phyloP scores from a whole-genome alignment of 2,329 filamentous ascomycete species.

The Penicillium occitanis region DNA sequence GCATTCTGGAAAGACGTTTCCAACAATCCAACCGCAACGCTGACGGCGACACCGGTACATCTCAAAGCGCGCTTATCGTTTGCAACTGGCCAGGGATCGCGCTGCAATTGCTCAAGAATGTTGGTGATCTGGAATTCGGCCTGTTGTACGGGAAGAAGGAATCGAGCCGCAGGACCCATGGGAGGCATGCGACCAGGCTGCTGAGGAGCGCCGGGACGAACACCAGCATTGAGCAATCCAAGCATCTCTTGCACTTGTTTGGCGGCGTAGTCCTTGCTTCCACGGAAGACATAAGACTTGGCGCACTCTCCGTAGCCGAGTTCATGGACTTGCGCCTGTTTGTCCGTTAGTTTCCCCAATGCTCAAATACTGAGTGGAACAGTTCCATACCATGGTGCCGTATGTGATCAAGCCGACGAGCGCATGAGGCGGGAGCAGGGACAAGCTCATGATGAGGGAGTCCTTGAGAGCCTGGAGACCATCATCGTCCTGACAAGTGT shows the following conservation, averaged over 20 bases:
- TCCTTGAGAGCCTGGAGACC: slow-evolving; percentile 66
- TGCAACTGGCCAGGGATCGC: slow-evolving; percentile 95
- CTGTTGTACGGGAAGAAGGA: slow-evolving; percentile 90
- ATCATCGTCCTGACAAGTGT: slow-evolving; percentile 68
- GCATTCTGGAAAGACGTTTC: slow-evolving; percentile 96
- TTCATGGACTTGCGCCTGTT: slow-evolving; percentile 88
- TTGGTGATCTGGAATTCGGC: slow-evolving; percentile 98
- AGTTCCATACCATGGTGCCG: slow-evolving; percentile 76
- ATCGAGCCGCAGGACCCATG: slow-evolving; percentile 79
- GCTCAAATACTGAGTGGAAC: neutral
- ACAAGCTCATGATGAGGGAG: slow-evolving; percentile 66
- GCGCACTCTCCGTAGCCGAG: slow-evolving; percentile 97
- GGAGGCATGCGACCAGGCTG: slow-evolving; percentile 72
- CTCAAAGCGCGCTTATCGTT: slow-evolving; percentile 87
- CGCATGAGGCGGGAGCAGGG: slow-evolving; percentile 62
- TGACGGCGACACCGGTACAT: slow-evolving; percentile 94
- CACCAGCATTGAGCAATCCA: slow-evolving; percentile 69
- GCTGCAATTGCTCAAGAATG: slow-evolving; percentile 89
- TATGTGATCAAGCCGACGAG: slow-evolving; percentile 65
- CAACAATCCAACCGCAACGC: slow-evolving; percentile 86
- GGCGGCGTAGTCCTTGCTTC: slow-evolving; percentile 95
- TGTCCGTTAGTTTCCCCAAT: neutral
- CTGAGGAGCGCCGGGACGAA: slow-evolving; percentile 71
- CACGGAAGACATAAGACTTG: slow-evolving; percentile 97
- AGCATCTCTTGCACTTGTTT: slow-evolving; percentile 99